phyloP scores from a whole-genome alignment of 306 rosid species.

The Macrotyloma uniflorum region DNA sequence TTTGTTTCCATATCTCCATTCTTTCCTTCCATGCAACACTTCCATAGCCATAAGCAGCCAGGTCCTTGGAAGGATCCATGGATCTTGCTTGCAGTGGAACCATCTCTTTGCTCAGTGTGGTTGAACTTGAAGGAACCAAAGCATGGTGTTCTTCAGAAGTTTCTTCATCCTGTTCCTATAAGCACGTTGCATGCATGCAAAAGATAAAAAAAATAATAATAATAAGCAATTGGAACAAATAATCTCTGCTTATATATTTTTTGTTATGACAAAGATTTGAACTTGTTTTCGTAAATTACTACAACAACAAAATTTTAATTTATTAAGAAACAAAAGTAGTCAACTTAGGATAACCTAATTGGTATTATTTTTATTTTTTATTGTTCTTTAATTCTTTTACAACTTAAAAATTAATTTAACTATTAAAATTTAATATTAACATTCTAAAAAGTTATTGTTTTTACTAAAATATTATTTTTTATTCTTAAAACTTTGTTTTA shows the following conservation, averaged over 20 bases:
- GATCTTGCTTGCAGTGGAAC: conserved; percentile 53
- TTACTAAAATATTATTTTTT: no score
- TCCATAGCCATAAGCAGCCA: conserved; percentile 75
- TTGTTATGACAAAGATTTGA: neutral
- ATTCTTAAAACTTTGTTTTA: no score
- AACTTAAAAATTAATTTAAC: no score
- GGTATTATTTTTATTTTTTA: no score
- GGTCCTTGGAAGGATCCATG: conserved; percentile 71
- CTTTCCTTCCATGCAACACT: conserved; percentile 73
- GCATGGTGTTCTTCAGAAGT: conserved; percentile 46
- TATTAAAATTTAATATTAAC: no score
- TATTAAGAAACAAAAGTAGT: no score
- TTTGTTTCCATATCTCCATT: conserved; percentile 63
- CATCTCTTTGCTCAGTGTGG: conserved; percentile 34
- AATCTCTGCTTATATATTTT: neutral
- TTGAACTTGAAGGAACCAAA: conserved; percentile 47
- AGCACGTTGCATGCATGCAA: conserved; percentile 30
- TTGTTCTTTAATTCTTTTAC: no score
- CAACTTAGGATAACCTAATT: no score
- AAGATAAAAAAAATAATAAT: neutral
- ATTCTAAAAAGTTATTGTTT: no score
- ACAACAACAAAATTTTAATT: no score
- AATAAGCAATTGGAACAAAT: neutral
- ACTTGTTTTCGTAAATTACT: neutral
- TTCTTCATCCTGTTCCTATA: conserved; percentile 48